Conservation (phyloP, 2,329 filamentous ascomycete genomes). For the Colletotrichum sp. region DNA sequence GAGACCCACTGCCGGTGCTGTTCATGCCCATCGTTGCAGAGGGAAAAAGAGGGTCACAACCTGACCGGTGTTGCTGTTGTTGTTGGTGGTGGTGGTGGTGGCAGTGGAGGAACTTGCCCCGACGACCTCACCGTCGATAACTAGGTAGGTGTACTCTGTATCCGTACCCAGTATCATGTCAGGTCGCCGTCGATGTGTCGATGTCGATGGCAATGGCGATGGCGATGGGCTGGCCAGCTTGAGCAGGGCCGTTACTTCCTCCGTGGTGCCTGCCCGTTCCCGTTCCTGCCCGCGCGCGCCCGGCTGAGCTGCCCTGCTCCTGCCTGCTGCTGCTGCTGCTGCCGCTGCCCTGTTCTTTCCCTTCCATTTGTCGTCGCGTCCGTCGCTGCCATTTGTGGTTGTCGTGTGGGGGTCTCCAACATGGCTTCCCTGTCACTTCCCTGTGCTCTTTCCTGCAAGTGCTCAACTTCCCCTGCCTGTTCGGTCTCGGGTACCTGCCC, state of each 20-base stretch:
- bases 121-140: neutral
- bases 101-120: neutral
- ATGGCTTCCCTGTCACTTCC: slow-evolving; percentile 6
- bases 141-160: neutral
- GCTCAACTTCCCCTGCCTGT: neutral
- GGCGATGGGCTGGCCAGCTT: neutral
- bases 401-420: slow-evolving; percentile 15
- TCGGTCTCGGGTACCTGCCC: slow-evolving; percentile 6
- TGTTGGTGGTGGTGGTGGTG: neutral
- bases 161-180: neutral
- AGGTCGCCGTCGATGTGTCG: neutral
- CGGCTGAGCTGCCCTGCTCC: neutral
- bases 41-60: neutral
- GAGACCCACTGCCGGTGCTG: neutral
- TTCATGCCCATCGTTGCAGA: neutral
- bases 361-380: neutral
- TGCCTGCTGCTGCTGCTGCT: neutral
- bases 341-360: neutral
- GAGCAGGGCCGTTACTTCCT: neutral
- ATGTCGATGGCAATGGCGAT: neutral
- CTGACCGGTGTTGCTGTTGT: neutral
- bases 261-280: neutral
- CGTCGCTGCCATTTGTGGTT: slow-evolving; percentile 3
- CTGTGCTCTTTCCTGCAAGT: slow-evolving; percentile 4
- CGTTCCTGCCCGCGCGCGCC: neutral